Evolutionary conservation across 208 protist genomes (phyloP).

Genomic region (Leishmania tropica): DNA sequence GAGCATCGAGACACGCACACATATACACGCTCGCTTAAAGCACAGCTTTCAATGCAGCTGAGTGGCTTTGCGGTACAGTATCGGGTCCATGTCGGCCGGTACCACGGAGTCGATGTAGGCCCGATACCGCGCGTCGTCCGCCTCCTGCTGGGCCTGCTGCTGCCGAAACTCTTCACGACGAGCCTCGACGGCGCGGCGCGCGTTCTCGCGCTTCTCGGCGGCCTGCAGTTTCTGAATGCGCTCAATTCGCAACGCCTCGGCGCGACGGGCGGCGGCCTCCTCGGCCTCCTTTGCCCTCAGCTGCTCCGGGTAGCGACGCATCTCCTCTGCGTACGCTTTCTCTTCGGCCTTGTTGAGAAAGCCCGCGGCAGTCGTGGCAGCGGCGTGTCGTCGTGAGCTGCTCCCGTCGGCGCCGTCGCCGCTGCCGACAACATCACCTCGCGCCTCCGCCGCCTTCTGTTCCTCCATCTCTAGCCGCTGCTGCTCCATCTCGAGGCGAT

Average conservation of each 20-base stretch:
- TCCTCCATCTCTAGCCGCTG: constrained; percentile 10
- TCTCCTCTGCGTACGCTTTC: constrained; percentile 59
- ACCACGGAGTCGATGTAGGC: constrained; percentile 71
- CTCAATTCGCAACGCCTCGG: constrained; percentile 45
- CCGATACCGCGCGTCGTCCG: constrained; percentile 58
- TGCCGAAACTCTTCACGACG: constrained; percentile 39
- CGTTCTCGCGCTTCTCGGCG: constrained; percentile 65
- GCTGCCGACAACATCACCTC: not conserved
- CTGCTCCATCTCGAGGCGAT: constrained; percentile 11
- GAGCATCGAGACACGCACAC: not conserved
- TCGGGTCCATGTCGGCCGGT: constrained; percentile 58
- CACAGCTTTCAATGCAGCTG: constrained; percentile 21
- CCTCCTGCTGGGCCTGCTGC: constrained; percentile 37
- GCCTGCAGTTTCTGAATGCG: constrained; percentile 69
- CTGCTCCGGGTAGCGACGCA: constrained; percentile 55
- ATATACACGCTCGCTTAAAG: constrained; percentile 2
- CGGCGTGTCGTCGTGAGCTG: constrained; percentile 18
- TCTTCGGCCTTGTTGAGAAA: constrained; percentile 71
- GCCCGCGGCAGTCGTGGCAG: constrained; percentile 50
- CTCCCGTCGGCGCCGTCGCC: not conserved
- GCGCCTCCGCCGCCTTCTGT: constrained; percentile 12
- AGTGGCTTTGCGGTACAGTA: constrained; percentile 56
- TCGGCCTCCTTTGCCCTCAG: constrained; percentile 46
- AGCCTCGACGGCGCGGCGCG: constrained; percentile 36
- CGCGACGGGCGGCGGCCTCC: constrained; percentile 36